Base-by-base conservation (phyloP, 805 yeast genomes). In the Wickerhamomyces queroliae region DNA sequence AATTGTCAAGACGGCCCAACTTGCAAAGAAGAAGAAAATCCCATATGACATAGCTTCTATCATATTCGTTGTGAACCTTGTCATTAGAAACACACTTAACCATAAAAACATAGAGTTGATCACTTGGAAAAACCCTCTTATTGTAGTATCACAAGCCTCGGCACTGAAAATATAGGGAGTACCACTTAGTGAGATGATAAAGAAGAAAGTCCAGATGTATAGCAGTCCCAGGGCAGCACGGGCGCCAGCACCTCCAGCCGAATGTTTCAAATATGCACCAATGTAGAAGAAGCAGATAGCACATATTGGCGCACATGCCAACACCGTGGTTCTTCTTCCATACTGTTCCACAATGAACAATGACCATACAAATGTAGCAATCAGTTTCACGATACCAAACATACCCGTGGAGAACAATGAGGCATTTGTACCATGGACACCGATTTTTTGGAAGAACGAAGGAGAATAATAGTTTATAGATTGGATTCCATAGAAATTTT, bases 381-480 rank as follows among this genome's bases (percentile, higher is more conserved):
- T 58, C 13, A 65, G 70, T 46, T 74, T 74, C 34, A 72, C 58
- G 27, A 72, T 58, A 22, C 80, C 80, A 53, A 72, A 73, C 39
- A 74, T 58, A 38, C 80, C 80, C 7, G 78, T 73, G 4, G 79
- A 70, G 16, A 70, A 62, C 33, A 75, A 60, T 2, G 69, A 66
- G 1, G 76, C 67, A 35, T 67, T 60, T 7, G 67, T 52, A 2
- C 76, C 72, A 25, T 53, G 53, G 16, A 74, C 64, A 15, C 80
- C 80, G 41, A 74, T 61, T 4, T 75, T 63, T 44, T 65, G 58
- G 56, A 74, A 72, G 32, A 75, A 62, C 9, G 67, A 63, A 19
- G 77, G 77, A n/a, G 78, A 70, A 51, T 74, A 75, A 51, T 75
- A 75, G 33, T 68, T 71, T 37, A 73, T 62, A 29, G 76, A 74